Evolutionary conservation across 2,329 filamentous ascomycete genomes (phyloP).

Genomic region (Aureobasidium sp.): DNA sequence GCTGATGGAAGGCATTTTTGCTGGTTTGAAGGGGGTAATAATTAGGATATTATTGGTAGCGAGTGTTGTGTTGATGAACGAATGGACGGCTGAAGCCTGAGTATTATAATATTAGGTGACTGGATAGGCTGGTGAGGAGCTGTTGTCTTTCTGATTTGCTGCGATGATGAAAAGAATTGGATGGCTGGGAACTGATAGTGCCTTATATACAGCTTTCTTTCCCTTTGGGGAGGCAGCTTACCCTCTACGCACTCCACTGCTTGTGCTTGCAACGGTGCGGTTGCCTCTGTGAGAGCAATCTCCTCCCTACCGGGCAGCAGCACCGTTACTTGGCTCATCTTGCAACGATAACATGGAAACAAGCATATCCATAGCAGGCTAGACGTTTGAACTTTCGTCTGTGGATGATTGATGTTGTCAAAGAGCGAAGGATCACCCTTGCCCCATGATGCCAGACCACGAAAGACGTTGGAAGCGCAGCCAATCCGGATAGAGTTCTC

Average conservation of each 20-base stretch:
- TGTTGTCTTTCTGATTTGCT: constrained; percentile 14
- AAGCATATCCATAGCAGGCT: constrained; percentile 7
- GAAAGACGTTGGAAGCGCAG: not conserved
- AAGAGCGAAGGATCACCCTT: not conserved
- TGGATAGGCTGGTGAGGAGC: constrained; percentile 13
- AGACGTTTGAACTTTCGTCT: constrained; percentile 4
- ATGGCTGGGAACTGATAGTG: constrained; percentile 3
- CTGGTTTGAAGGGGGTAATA: constrained; percentile 11
- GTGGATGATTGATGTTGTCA: not conserved
- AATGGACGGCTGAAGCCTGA: constrained; percentile 16
- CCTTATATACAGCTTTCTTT: constrained; percentile 8
- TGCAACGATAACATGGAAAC: constrained; percentile 8
- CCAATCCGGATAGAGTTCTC: constrained; percentile 11
- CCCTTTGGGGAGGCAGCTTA: not conserved
- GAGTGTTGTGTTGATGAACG: constrained; percentile 12
- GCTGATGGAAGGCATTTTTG: constrained; percentile 16
- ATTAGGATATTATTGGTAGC: constrained; percentile 12
- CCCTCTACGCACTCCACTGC: not conserved
- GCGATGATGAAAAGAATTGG: constrained; percentile 14
- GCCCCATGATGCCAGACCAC: not conserved
- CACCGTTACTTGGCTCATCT: constrained; percentile 10
- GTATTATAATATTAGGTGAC: constrained; percentile 14
- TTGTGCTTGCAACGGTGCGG: constrained; percentile 1
- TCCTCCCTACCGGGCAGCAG: constrained; percentile 14
- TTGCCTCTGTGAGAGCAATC: constrained; percentile 2